Evolutionary conservation across 208 protist genomes (phyloP).

Genomic region (Trypanosoma caninum): DNA sequence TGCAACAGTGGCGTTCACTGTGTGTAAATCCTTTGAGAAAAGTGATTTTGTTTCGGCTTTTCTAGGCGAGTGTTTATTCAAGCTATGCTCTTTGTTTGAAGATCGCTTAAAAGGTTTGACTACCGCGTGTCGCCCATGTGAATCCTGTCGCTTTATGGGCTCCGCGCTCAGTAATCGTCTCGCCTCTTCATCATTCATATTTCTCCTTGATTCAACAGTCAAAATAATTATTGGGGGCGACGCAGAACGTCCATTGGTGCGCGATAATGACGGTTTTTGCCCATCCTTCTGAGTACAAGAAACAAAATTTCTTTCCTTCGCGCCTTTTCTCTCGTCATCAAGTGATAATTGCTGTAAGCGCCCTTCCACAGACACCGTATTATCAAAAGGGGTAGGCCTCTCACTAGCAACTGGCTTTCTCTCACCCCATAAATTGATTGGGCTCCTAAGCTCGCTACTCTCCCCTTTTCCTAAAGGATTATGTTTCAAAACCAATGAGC

Average conservation of each 20-base stretch:
- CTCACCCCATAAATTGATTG: too few species aligned
- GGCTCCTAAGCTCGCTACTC: too few species aligned
- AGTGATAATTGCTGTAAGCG: too few species aligned
- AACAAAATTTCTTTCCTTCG: background rate
- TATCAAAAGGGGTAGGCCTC: too few species aligned
- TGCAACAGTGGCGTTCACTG: too few species aligned
- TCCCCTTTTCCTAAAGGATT: too few species aligned
- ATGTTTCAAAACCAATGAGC: too few species aligned
- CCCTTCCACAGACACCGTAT: too few species aligned
- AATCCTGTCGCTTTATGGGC: conserved; percentile 6
- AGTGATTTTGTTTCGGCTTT: background rate
- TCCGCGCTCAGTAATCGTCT: conserved; percentile 22
- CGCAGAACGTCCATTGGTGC: conserved; percentile 6
- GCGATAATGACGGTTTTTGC: background rate
- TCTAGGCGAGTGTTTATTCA: background rate
- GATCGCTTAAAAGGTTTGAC: too few species aligned
- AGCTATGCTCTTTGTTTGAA: too few species aligned
- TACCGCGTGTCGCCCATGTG: background rate
- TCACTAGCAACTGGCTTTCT: too few species aligned
- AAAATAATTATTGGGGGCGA: conserved; percentile 29
- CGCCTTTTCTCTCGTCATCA: background rate
- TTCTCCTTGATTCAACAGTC: conserved; percentile 22
- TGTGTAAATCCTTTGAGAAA: background rate
- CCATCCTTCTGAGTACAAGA: background rate
- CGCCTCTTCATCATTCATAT: conserved; percentile 24